These are phyloP conservation scores for Colletotrichum tropicale DNA, from an alignment of 2,329 filamentous ascomycete genomes.

Conservation along the genomic window DNA sequence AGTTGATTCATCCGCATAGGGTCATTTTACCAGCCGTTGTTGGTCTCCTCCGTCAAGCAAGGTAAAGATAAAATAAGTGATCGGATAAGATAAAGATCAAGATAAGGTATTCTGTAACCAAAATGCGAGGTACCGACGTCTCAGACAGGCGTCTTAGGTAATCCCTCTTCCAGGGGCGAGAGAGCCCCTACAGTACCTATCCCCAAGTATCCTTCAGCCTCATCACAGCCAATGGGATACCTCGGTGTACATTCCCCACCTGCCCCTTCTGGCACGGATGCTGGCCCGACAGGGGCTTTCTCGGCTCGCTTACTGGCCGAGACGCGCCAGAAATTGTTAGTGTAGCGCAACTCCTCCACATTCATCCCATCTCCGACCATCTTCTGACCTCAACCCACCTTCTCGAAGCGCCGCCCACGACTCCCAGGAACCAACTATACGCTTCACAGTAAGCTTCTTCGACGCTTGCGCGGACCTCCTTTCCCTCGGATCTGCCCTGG, in stretches of 20 bases:
- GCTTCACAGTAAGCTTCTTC: constrained; percentile 10
- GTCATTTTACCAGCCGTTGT: neutral
- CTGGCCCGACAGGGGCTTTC: neutral
- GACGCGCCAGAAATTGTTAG: constrained; percentile 19
- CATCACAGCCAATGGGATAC: neutral
- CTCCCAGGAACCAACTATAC: neutral
- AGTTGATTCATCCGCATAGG: neutral
- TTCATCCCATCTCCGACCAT: constrained; percentile 14
- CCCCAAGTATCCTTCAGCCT: neutral
- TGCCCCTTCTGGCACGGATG: neutral
- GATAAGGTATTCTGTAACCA: neutral
- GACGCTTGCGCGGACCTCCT: neutral
- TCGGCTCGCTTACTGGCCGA: constrained; percentile 20
- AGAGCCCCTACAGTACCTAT: neutral
- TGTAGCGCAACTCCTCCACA: constrained; percentile 18
- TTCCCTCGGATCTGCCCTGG: neutral
- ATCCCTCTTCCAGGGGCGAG: neutral
- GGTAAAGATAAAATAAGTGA: neutral
- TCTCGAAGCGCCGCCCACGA: constrained; percentile 8
- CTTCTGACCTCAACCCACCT: constrained; percentile 10
- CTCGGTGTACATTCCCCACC: neutral
- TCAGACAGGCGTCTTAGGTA: neutral
- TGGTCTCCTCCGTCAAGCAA: neutral
- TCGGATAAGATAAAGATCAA: neutral
- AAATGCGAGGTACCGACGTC: neutral